Conservation (phyloP, 805 yeast genomes). For the Zygosaccharomyces rouxii region DNA sequence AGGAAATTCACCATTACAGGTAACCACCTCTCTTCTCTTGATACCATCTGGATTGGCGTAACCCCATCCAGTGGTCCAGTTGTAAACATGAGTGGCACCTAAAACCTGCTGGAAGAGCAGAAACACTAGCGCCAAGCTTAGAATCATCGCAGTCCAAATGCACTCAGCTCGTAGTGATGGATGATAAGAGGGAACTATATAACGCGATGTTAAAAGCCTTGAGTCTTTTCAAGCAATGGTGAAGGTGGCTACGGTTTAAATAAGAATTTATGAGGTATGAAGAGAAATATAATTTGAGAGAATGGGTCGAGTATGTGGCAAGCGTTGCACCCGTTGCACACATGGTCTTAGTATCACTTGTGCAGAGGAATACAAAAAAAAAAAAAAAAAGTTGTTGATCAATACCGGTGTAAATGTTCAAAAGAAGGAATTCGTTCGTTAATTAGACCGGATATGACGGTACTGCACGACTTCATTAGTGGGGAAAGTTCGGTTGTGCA, state of each 20-base stretch:
- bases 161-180: too few species aligned
- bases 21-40: constrained; percentile 39
- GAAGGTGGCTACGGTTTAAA: neutral
- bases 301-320: neutral
- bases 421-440: neutral
- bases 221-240: neutral
- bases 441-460: neutral
- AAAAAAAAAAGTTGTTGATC: neutral
- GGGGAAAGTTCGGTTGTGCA: neutral
- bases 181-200: neutral
- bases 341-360: neutral
- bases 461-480: neutral
- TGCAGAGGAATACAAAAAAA: neutral
- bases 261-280: neutral
- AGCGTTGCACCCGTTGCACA: neutral
- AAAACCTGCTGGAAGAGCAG: constrained; percentile 1
- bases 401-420: neutral
- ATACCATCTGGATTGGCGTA: constrained; percentile 40
- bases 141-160: neutral
- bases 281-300: neutral
- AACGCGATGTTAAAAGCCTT: neutral
- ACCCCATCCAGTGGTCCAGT: constrained; percentile 64
- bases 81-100: constrained; percentile 51
- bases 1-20: constrained; percentile 58
- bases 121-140: neutral